A percentile compares a stretch with the other conserved stretches of the same genome.
phyloP scores from a whole-genome alignment of 192 early-diverging fungal species.

The Mortierella antarctica region DNA sequence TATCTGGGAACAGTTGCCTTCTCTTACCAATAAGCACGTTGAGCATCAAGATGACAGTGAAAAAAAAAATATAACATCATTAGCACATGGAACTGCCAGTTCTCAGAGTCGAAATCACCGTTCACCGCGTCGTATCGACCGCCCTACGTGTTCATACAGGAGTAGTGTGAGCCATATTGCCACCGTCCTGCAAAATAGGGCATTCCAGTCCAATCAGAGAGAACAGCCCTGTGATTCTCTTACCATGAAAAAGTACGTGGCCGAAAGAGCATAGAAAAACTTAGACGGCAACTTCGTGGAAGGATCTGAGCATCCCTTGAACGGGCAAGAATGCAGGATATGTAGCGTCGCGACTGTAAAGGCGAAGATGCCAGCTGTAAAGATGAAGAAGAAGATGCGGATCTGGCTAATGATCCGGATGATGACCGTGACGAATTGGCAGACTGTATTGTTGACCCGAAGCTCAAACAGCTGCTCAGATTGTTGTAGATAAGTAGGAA shows the following conservation, averaged over 20 bases:
- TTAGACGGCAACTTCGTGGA: not conserved
- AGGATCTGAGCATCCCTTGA: no score
- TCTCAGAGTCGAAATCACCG: not conserved
- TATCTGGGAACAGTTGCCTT: not conserved
- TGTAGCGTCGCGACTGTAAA: conserved; percentile 9
- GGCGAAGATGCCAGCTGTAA: conserved; percentile 1
- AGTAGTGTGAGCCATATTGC: no score
- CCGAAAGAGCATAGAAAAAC: not conserved
- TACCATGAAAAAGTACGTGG: conserved; percentile 14
- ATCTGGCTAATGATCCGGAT: not conserved
- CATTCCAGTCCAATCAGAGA: not conserved
- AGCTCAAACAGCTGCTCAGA: conserved; percentile 13
- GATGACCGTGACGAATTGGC: conserved; percentile 13
- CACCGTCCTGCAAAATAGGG: no score
- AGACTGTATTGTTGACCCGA: conserved; percentile 11
- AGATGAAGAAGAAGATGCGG: conserved; percentile 17
- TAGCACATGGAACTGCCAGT: conserved; percentile 4
- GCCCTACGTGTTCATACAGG: no score
- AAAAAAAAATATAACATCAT: conserved; percentile 13
- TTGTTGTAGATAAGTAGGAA: no score
- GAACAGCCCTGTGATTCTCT: not conserved
- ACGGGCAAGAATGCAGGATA: no score
- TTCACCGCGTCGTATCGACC: conserved; percentile 6
- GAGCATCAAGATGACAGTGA: conserved; percentile 25
- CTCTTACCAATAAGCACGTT: conserved; percentile 25